Conservation (phyloP, 257 asterid species). For the Solanum sitiens region DNA sequence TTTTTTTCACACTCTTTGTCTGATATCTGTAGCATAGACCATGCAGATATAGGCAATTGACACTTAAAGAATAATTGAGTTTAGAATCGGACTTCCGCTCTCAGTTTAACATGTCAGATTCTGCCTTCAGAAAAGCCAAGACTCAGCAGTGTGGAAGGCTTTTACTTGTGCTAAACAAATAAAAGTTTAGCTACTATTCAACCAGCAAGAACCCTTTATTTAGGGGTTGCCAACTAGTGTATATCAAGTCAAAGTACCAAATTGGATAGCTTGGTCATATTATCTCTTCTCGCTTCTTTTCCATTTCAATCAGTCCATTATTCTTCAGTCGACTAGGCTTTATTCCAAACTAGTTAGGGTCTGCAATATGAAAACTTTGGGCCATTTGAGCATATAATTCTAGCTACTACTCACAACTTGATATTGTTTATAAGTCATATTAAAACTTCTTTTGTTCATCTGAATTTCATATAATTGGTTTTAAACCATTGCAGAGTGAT, state of each 20-base stretch:
- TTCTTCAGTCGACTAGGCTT: neutral
- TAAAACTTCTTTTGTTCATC: neutral
- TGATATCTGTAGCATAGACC: neutral
- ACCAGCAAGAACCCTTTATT: neutral
- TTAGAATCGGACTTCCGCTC: neutral
- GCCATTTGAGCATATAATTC: neutral
- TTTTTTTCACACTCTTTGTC: neutral
- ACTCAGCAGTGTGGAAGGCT: neutral
- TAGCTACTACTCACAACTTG: neutral
- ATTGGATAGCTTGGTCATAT: neutral
- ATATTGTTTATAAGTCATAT: neutral
- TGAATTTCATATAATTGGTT: neutral
- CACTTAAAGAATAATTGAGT: neutral
- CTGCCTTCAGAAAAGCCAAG: neutral
- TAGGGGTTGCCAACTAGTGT: neutral
- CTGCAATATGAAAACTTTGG: neutral
- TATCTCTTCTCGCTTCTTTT: neutral
- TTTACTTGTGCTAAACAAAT: neutral
- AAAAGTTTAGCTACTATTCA: neutral
- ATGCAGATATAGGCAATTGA: neutral
- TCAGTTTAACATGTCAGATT: neutral
- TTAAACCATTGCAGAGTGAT: slow-evolving; percentile 38
- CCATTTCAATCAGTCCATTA: neutral
- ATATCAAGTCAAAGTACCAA: neutral
- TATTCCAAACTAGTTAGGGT: neutral